Evolutionary conservation across 371 early-diverging fungal species (phyloP).

Genomic region (Rhizopus stolonifer): DNA sequence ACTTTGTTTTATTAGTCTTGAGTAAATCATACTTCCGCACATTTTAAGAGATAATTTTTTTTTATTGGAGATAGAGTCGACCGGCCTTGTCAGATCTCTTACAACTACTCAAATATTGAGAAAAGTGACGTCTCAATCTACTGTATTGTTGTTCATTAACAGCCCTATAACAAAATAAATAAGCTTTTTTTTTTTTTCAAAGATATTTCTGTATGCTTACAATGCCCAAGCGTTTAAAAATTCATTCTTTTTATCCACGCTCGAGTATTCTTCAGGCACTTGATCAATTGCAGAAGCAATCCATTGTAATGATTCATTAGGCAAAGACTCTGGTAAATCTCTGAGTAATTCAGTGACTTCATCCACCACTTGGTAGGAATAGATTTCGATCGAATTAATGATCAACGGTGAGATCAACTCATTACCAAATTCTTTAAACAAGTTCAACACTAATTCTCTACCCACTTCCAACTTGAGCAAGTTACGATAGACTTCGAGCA

Average conservation of each 20-base stretch:
- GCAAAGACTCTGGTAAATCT: slow-evolving; percentile 43
- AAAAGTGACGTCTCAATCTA: neutral
- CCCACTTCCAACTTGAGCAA: slow-evolving; percentile 15
- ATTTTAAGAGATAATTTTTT: too few relatives aligned
- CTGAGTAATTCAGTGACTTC: slow-evolving; percentile 50
- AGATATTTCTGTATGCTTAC: slow-evolving; percentile 38
- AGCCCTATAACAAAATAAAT: slow-evolving; percentile 20
- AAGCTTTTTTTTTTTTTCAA: neutral
- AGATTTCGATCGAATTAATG: slow-evolving; percentile 50
- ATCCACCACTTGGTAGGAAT: slow-evolving; percentile 10
- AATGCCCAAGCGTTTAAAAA: slow-evolving; percentile 48
- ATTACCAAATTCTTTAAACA: slow-evolving; percentile 35
- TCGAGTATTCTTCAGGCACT: slow-evolving; percentile 49
- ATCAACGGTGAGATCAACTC: slow-evolving; percentile 39
- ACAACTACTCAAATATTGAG: neutral
- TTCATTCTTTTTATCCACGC: slow-evolving; percentile 43
- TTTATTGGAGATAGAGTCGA: too few relatives aligned
- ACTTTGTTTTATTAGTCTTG: too few relatives aligned
- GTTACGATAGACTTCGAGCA: slow-evolving; percentile 51
- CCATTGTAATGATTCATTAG: slow-evolving; percentile 36
- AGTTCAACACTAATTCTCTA: slow-evolving; percentile 21
- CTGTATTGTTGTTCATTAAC: slow-evolving; percentile 31
- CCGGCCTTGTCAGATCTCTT: neutral
- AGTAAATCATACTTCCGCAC: too few relatives aligned
- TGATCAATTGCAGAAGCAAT: slow-evolving; percentile 41